Conservation (phyloP, 139 green algal genomes). For the Pleodorina starrii region DNA sequence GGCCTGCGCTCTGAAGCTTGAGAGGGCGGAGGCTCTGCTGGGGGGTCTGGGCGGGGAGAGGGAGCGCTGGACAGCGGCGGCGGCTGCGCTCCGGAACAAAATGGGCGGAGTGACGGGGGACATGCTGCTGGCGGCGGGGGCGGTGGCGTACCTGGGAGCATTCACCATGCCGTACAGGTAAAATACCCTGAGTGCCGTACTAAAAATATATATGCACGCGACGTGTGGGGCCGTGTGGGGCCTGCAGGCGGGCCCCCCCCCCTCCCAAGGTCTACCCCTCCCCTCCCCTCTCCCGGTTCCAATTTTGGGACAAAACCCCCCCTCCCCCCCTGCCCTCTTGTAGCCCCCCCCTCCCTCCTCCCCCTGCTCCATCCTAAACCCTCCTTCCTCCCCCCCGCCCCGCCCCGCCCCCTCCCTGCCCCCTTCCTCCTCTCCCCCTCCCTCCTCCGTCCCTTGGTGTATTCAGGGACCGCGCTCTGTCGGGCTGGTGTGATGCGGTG, state of each 20-base stretch:
- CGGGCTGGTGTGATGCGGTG: conserved; percentile 43
- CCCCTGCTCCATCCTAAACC: background rate
- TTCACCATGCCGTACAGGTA: conserved; percentile 74
- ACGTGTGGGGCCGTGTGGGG: no score
- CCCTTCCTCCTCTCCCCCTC: background rate
- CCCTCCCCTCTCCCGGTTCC: no score
- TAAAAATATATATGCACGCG: no score
- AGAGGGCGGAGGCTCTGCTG: conserved; percentile 80
- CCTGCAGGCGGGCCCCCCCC: no score
- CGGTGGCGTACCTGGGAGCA: conserved; percentile 79
- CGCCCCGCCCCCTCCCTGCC: background rate
- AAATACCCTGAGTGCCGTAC: background rate
- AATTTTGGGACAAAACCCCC: no score
- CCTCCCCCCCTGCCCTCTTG: no score
- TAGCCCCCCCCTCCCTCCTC: background rate
- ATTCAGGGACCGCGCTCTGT: conserved; percentile 16
- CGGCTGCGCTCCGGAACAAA: conserved; percentile 59
- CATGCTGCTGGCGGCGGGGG: conserved; percentile 72
- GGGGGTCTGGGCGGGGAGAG: conserved; percentile 76
- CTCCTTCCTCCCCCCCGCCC: background rate
- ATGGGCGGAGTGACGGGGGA: conserved; percentile 74
- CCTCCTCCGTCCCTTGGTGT: background rate
- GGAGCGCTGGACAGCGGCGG: conserved; percentile 67
- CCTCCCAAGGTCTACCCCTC: no score
- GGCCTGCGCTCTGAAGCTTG: conserved; percentile 80